Percentiles rank a stretch among this genome's conserved stretches.
These are phyloP conservation scores for Brasenia schreberi DNA, from an alignment of 164 flowering plant genomes.

Conservation along the genomic window DNA sequence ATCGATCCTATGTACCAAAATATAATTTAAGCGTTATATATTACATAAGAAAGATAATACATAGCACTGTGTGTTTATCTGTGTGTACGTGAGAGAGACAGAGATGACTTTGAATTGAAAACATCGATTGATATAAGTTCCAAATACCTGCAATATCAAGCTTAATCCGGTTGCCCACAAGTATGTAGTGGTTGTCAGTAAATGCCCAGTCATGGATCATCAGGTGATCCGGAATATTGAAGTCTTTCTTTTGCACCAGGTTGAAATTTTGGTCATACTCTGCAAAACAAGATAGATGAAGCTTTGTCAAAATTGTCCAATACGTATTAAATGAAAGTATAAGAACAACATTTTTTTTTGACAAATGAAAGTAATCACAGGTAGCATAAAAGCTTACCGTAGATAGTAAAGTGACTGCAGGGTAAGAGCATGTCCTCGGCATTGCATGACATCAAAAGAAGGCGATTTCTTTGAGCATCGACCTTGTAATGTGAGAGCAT, in stretches of 20 bases:
- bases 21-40: too few species aligned
- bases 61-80: too few species aligned
- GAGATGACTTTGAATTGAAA: too few species aligned
- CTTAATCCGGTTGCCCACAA: constrained; percentile 78
- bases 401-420: constrained; percentile 62
- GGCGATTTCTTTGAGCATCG: constrained; percentile 42
- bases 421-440: constrained; percentile 94
- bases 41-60: too few species aligned
- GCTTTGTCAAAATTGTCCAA: neutral
- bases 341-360: too few species aligned
- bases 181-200: constrained; percentile 69
- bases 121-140: too few species aligned
- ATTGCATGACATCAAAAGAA: constrained; percentile 60
- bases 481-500: constrained; percentile 78
- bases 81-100: too few species aligned
- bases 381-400: constrained; percentile 29
- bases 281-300: constrained; percentile 14
- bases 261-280: constrained; percentile 65
- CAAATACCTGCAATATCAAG: constrained; percentile 54
- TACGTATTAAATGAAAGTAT: too few species aligned
- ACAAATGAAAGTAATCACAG: too few species aligned
- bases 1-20: constrained; percentile 49
- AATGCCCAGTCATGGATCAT: constrained; percentile 99
- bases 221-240: constrained; percentile 58
- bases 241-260: constrained; percentile 45